These are phyloP conservation scores for Pythium angustatum DNA, from an alignment of 352 stramenopile genomes.

Conservation along the genomic window DNA sequence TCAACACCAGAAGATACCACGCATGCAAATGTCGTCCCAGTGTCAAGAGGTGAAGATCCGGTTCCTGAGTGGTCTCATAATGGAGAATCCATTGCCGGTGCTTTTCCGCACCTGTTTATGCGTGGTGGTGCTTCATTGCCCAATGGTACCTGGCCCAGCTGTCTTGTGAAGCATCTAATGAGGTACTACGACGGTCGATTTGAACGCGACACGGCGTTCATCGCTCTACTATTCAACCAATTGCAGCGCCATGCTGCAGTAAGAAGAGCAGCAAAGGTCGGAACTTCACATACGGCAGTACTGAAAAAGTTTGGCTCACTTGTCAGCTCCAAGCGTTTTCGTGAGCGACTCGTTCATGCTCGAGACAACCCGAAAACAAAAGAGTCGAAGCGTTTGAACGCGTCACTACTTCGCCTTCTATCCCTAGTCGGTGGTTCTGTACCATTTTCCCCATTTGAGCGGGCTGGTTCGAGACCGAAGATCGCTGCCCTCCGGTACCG, in stretches of 20 bases:
- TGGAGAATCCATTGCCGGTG: slow-evolving; percentile 2
- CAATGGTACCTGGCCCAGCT: background rate
- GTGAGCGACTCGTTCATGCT: background rate
- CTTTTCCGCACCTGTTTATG: slow-evolving; percentile 13
- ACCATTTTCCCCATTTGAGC: slow-evolving; percentile 35
- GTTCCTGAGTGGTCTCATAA: slow-evolving; percentile 11
- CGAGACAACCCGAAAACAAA: background rate
- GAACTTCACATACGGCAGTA: background rate
- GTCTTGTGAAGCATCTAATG: slow-evolving; percentile 5
- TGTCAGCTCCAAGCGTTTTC: background rate
- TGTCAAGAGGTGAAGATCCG: slow-evolving; percentile 2
- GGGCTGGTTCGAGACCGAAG: slow-evolving; percentile 19
- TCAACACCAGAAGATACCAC: background rate
- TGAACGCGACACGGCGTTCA: background rate
- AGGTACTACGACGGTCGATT: slow-evolving; percentile 15
- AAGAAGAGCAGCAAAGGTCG: slow-evolving; percentile 1
- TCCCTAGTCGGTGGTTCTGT: slow-evolving; percentile 26
- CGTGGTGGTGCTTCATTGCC: slow-evolving; percentile 3
- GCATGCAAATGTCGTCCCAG: background rate
- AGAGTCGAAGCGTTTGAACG: slow-evolving; percentile 18
- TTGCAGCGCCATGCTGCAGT: slow-evolving; percentile 8
- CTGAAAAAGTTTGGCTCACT: background rate
- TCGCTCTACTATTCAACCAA: slow-evolving; percentile 12
- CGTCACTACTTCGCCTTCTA: slow-evolving; percentile 18
- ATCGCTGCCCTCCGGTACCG: slow-evolving; percentile 24